Evolutionary conservation across 768 basidiomycete species (phyloP), one percentile per base, ranked within the genome.

Genomic region (Auricularia heimuer): DNA sequence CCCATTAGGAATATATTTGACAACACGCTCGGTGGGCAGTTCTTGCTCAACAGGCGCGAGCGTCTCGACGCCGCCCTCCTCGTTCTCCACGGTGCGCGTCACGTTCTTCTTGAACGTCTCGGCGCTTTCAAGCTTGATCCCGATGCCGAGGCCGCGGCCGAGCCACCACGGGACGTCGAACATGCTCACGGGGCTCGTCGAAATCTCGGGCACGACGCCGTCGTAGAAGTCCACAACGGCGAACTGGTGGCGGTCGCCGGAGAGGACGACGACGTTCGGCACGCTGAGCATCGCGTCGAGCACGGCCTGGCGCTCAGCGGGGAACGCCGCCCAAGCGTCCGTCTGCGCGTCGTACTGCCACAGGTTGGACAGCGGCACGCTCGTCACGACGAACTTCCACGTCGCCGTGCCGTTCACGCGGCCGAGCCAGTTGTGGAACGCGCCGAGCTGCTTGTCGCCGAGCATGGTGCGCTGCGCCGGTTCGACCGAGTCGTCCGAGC

Each of bases 191-290:
- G 90, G 89, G 67, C 79, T 80, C 4, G 88, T 89, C 29, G 86
- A 88, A 66, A 90, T 79, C 70, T 91, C 90, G 54, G 77, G 73
- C 34, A 89, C 78, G 66, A 76, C 71, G 54, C 73, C 67, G 65
- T 78, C 70, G 63, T 77, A 79, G 72, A 84, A 87, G 74, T 87
- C 83, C 68, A 90, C 80, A 3, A 83, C 83, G 1, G 89, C 89
- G 69, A 90, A 91, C 74, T 91, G 89, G 72, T 92, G 90, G 24
- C 89, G 80, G 71, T 90, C 90, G 7, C 89, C 89, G 2, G 84
- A 85, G 56, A 91, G 74, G 62, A 91, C 71, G 70, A 87, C 75
- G 58, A 89, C 83, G 69, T 91, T 90, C 0, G 88, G 86, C 11
- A 90, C 84, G 29, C 82, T 78, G 66, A 86, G 82, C 51, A 92